Conservation (phyloP, 2,329 filamentous ascomycete species). For the Cordyceps javanica region DNA sequence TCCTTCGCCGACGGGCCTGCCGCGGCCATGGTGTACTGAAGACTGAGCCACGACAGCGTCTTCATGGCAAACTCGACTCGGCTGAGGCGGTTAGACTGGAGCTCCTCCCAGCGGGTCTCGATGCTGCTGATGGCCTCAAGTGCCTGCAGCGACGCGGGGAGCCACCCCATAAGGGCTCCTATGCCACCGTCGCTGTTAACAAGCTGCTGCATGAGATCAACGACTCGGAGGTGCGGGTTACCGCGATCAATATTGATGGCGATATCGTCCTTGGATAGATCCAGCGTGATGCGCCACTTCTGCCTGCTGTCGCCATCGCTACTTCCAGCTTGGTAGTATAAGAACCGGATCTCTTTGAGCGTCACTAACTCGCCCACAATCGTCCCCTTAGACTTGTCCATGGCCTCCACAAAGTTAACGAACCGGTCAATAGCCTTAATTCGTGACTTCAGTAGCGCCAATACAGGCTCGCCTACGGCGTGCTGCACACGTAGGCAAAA, state of each 20-base stretch:
- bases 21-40: slow-evolving; percentile 44
- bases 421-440: slow-evolving; percentile 64
- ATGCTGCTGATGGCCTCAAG: slow-evolving; percentile 55
- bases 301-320: slow-evolving; percentile 2
- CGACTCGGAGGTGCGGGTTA: slow-evolving; percentile 62
- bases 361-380: slow-evolving; percentile 54
- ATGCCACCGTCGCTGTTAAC: slow-evolving; percentile 51
- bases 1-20: slow-evolving; percentile 18
- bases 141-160: slow-evolving; percentile 59
- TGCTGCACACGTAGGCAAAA: slow-evolving; percentile 58
- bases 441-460: slow-evolving; percentile 52
- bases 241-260: slow-evolving; percentile 51
- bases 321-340: slow-evolving; percentile 45
- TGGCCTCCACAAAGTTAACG: slow-evolving; percentile 61
- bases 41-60: slow-evolving; percentile 49
- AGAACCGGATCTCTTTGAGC: slow-evolving; percentile 59
- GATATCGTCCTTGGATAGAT: slow-evolving; percentile 49
- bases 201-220: slow-evolving; percentile 51
- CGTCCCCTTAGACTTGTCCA: slow-evolving; percentile 49
- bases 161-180: slow-evolving; percentile 45
- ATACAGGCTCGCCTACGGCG: slow-evolving; percentile 50
- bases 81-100: slow-evolving; percentile 37
- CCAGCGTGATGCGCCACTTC: slow-evolving; percentile 50
- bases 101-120: slow-evolving; percentile 45
- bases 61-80: slow-evolving; percentile 46